Conservation (phyloP, 441 rosid species). For the Biscutella auriculata region DNA sequence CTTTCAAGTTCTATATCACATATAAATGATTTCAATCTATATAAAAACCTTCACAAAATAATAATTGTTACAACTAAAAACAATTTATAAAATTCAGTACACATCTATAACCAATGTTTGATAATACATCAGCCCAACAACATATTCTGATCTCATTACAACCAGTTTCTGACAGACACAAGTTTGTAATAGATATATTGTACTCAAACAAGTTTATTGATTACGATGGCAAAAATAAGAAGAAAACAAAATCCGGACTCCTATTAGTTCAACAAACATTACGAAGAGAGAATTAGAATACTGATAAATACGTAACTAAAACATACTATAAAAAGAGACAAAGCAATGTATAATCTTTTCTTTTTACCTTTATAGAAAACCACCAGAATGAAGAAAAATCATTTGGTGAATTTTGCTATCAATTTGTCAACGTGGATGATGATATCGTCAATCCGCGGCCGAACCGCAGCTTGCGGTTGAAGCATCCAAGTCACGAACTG, state of each 20-base stretch:
- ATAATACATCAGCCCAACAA: too few relatives aligned
- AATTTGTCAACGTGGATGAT: conserved; percentile 87
- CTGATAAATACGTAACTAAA: not conserved
- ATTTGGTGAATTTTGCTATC: conserved; percentile 62
- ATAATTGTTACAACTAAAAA: too few relatives aligned
- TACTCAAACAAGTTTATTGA: conserved; percentile 6
- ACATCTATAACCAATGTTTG: too few relatives aligned
- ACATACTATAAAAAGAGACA: conserved; percentile 1
- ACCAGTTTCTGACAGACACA: not conserved
- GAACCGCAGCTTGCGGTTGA: conserved; percentile 78
- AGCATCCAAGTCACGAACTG: conserved; percentile 96
- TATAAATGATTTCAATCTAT: too few relatives aligned
- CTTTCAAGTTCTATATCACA: too few relatives aligned
- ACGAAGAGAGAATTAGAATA: conserved; percentile 4
- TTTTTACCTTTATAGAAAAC: not conserved
- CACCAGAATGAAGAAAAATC: conserved; percentile 18
- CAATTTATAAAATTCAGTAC: too few relatives aligned
- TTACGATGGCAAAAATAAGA: not conserved
- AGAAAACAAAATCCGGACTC: not conserved
- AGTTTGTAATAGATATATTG: not conserved
- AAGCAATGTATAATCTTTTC: not conserved
- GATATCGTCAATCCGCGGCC: conserved; percentile 74
- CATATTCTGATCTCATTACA: not conserved
- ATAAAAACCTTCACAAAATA: too few relatives aligned
- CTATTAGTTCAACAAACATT: conserved; percentile 13